These are phyloP conservation scores for Saccharomyces hybrid DNA, from an alignment of 1,139 yeast genomes.

Conservation along the genomic window DNA sequence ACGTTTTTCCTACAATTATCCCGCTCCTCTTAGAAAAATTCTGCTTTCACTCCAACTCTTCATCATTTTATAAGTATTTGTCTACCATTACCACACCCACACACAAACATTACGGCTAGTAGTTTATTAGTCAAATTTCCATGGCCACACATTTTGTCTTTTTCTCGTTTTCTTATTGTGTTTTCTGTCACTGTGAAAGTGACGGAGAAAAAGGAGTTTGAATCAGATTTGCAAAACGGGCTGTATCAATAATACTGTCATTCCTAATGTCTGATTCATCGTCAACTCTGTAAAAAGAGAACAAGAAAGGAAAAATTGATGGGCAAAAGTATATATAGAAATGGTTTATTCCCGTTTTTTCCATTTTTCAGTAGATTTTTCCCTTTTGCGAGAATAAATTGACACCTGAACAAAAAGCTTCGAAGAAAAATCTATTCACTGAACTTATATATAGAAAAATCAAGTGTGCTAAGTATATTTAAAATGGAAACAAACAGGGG, in stretches of 20 bases:
- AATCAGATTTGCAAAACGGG: neutral
- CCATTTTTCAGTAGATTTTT: neutral
- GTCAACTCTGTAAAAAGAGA: neutral
- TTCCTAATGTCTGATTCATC: neutral
- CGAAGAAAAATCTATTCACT: neutral
- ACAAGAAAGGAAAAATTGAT: neutral
- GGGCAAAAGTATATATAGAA: neutral
- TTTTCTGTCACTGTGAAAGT: neutral
- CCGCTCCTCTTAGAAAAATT: neutral
- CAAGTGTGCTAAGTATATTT: neutral
- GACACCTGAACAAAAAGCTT: neutral
- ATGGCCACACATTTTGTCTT: neutral
- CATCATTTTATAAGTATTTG: neutral
- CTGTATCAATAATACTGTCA: neutral
- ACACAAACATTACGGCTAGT: neutral
- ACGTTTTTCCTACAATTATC: neutral
- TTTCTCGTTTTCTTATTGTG: neutral
- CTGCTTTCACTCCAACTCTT: too few relatives aligned
- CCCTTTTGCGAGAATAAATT: neutral
- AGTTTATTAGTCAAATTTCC: neutral
- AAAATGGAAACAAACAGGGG: neutral
- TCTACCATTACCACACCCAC: conserved; percentile 1
- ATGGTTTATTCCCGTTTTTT: neutral
- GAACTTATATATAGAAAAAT: neutral
- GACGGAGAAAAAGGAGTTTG: neutral